A percentile compares a stretch with the other conserved stretches of the same genome.
Evolutionary conservation across 208 protist genomes (phyloP).

Genomic region (Strigomonas culicis): DNA sequence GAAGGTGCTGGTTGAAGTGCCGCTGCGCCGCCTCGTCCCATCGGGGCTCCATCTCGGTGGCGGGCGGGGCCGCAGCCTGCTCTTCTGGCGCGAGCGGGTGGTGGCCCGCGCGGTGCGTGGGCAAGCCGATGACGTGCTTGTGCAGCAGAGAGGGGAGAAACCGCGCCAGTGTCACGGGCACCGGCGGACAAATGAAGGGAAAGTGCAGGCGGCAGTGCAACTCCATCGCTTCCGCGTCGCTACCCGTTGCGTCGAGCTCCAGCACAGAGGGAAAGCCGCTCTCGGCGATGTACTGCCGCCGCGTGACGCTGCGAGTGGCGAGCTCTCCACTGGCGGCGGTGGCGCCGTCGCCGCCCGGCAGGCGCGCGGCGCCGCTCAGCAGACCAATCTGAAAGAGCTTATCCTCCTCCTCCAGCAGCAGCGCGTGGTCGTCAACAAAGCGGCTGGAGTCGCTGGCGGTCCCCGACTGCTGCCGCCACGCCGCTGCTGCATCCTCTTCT

Average conservation of each 20-base stretch:
- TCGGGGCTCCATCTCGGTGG: no score
- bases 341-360: no score
- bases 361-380: background rate
- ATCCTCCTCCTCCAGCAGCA: background rate
- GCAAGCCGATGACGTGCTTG: background rate
- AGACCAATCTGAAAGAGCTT: background rate
- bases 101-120: no score
- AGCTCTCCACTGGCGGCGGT: no score
- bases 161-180: background rate
- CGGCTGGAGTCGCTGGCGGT: background rate
- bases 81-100: background rate
- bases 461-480: background rate
- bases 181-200: background rate
- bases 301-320: background rate
- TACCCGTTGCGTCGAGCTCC: background rate
- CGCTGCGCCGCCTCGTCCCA: background rate
- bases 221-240: background rate
- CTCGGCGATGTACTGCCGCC: background rate
- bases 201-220: background rate
- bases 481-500: no score
- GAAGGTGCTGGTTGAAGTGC: background rate
- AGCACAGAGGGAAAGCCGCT: background rate
- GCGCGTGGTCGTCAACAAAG: background rate
- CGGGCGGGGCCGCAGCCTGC: no score
- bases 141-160: background rate